Evolutionary conservation across 2,329 filamentous ascomycete species (phyloP).

Genomic region (Penicillium freii): DNA sequence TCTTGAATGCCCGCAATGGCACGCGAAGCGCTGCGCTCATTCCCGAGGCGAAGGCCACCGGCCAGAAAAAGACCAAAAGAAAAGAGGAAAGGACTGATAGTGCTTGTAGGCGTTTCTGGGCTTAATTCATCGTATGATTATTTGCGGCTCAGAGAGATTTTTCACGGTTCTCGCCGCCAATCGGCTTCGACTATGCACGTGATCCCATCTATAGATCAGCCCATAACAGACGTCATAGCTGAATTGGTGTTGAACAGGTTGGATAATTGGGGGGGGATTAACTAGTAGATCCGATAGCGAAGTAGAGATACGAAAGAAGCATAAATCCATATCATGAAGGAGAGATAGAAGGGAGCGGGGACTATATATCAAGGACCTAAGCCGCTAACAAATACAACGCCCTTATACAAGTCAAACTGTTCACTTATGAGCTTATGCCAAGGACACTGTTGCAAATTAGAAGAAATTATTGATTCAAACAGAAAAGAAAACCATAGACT

Average conservation of each 20-base stretch:
- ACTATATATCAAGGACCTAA: not conserved
- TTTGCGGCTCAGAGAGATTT: constrained; percentile 17
- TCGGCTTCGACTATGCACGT: constrained; percentile 25
- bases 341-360: not conserved
- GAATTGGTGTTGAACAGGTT: not conserved
- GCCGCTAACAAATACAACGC: not conserved
- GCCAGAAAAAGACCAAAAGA: not conserved
- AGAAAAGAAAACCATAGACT: constrained; percentile 3
- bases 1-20: constrained; percentile 33
- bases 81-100: not conserved
- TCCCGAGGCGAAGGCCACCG: constrained; percentile 23
- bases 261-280: not conserved
- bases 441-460: not conserved
- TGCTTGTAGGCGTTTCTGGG: not conserved
- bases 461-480: constrained; percentile 19
- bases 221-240: constrained; percentile 13
- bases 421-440: not conserved
- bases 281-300: not conserved
- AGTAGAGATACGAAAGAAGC: too few relatives aligned
- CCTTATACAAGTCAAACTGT: too few relatives aligned
- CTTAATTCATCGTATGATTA: constrained; percentile 17
- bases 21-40: constrained; percentile 37
- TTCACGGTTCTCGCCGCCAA: constrained; percentile 28
- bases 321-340: too few relatives aligned
- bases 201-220: constrained; percentile 19